Evolutionary conservation across 805 yeast genomes (phyloP).

Genomic region (Starmerella scarabaei): DNA sequence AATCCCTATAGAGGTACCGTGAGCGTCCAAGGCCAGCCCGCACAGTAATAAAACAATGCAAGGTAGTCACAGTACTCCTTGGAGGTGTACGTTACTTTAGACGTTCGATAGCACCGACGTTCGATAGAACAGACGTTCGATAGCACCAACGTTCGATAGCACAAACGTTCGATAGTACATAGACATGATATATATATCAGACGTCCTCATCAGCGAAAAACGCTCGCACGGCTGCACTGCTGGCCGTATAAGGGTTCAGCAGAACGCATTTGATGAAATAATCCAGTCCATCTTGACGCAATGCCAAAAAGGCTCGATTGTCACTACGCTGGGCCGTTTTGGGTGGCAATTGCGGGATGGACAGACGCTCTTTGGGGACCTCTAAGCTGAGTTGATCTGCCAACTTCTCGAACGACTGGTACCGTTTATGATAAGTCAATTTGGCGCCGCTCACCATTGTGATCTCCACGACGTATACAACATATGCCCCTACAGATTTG

Average conservation of each 20-base stretch:
- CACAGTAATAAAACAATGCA: too few relatives aligned
- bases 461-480: constrained; percentile 32
- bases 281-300: constrained; percentile 34
- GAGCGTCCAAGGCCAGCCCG: constrained; percentile 5
- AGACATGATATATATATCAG: neutral
- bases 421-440: constrained; percentile 44
- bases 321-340: constrained; percentile 27
- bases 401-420: constrained; percentile 47
- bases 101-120: neutral
- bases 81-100: too few relatives aligned
- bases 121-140: neutral
- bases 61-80: too few relatives aligned
- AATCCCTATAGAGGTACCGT: constrained; percentile 1
- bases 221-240: constrained; percentile 25
- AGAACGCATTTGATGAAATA: constrained; percentile 35
- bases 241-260: constrained; percentile 32
- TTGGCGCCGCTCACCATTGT: constrained; percentile 27
- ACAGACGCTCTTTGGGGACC: constrained; percentile 29
- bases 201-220: constrained; percentile 18
- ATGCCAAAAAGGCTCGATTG: constrained; percentile 26
- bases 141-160: neutral
- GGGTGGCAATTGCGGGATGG: constrained; percentile 38
- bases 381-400: constrained; percentile 29
- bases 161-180: neutral
- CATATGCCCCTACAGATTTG: constrained; percentile 35